phyloP scores from a whole-genome alignment of 495 filamentous ascomycete species.

The Penicillium angulare region DNA sequence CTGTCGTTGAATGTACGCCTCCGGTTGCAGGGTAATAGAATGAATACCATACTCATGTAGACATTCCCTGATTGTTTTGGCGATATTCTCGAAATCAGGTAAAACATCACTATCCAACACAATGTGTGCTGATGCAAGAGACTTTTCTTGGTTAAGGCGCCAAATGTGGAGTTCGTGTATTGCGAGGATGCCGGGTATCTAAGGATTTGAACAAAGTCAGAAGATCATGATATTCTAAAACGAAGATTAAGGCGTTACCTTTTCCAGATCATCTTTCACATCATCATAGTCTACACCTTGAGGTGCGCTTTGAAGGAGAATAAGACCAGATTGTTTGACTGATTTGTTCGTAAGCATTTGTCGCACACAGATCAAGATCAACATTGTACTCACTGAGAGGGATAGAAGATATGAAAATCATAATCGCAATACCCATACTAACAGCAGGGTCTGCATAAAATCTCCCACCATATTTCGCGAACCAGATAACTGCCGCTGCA shows the following conservation, averaged over 20 bases:
- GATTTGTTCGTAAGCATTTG: not conserved
- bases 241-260: conserved; percentile 8
- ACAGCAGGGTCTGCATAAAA: conserved; percentile 49
- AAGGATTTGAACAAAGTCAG: too few species aligned
- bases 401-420: conserved; percentile 42
- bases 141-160: conserved; percentile 44
- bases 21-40: conserved; percentile 45
- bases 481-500: conserved; percentile 42
- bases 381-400: conserved; percentile 34
- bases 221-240: too few species aligned
- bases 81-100: conserved; percentile 30
- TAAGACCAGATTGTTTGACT: conserved; percentile 41
- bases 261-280: conserved; percentile 65
- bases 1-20: conserved; percentile 7
- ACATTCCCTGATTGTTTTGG: conserved; percentile 40
- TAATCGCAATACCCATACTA: conserved; percentile 43
- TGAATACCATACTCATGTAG: conserved; percentile 49
- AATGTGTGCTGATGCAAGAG: conserved; percentile 44
- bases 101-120: conserved; percentile 25
- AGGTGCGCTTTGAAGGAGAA: conserved; percentile 79
- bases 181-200: conserved; percentile 35
- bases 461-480: conserved; percentile 29
- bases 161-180: conserved; percentile 50
- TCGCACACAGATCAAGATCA: too few species aligned
- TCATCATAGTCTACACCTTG: conserved; percentile 69